Conservation (phyloP, 768 basidiomycete genomes). For the Phlebiopsis gigantea region DNA sequence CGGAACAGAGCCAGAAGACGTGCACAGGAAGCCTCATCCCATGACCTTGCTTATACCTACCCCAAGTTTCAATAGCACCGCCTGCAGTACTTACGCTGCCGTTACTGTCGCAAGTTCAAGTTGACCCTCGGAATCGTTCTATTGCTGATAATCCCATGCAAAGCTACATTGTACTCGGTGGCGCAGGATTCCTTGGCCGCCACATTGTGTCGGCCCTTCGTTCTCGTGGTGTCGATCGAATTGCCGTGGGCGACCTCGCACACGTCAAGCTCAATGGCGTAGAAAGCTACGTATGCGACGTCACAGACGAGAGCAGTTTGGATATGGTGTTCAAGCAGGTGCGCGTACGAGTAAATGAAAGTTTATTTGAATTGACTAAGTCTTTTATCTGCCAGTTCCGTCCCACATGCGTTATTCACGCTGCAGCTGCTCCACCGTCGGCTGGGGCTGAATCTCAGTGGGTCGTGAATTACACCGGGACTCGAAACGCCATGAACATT, state of each 20-base stretch:
- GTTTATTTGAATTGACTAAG: neutral
- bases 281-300: neutral
- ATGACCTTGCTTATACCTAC: no score
- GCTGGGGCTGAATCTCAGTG: neutral
- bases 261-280: neutral
- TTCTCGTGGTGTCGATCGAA: no score
- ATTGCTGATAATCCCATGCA: no score
- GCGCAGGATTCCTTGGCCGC: neutral
- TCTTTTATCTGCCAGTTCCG: neutral
- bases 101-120: no score
- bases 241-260: neutral
- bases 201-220: neutral
- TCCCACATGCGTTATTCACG: neutral
- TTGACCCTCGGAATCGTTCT: no score
- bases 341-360: neutral
- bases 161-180: neutral
- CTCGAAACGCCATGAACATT: slow-evolving; percentile 39
- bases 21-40: no score
- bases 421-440: neutral
- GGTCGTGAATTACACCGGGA: slow-evolving; percentile 47
- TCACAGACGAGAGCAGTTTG: neutral
- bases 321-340: neutral
- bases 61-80: no score
- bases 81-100: no score
- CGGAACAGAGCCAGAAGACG: no score